A percentile compares a stretch with the other conserved stretches of the same genome.
These are phyloP conservation scores for Ceratocystis variospora DNA, from an alignment of 2,329 filamentous ascomycete genomes.

Conservation along the genomic window DNA sequence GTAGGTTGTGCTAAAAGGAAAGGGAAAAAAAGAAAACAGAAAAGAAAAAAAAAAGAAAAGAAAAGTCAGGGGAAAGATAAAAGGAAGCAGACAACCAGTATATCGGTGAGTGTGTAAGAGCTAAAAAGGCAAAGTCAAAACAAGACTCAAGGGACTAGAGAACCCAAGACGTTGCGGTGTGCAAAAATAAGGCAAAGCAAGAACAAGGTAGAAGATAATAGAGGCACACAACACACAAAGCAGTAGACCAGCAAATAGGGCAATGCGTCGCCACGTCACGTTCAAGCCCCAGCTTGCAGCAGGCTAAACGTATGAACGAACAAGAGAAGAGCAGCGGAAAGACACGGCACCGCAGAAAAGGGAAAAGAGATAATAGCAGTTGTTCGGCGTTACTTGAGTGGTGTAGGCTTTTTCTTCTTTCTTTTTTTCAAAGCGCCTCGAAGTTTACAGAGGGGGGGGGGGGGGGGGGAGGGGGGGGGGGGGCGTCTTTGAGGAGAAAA, in stretches of 20 bases:
- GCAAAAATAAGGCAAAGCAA: neutral
- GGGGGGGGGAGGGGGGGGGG: neutral
- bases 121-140: conserved; percentile 6
- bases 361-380: neutral
- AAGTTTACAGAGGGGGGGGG: neutral
- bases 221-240: conserved; percentile 7
- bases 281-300: neutral
- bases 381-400: conserved; percentile 2
- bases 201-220: neutral
- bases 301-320: neutral
- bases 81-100: neutral
- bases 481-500: neutral
- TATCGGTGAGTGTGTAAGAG: conserved; percentile 3
- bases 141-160: neutral
- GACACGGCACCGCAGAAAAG: conserved; percentile 2
- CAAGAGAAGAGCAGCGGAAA: conserved; percentile 8
- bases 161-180: neutral
- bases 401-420: neutral
- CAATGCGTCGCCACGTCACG: conserved; percentile 18
- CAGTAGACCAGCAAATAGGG: conserved; percentile 7
- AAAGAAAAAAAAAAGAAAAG: neutral
- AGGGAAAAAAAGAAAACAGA: neutral
- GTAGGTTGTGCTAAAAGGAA: conserved; percentile 3
- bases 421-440: neutral
- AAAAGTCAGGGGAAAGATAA: neutral